Base-by-base conservation (phyloP, 345 rosid genomes). In the Streptanthus diversifolius region DNA sequence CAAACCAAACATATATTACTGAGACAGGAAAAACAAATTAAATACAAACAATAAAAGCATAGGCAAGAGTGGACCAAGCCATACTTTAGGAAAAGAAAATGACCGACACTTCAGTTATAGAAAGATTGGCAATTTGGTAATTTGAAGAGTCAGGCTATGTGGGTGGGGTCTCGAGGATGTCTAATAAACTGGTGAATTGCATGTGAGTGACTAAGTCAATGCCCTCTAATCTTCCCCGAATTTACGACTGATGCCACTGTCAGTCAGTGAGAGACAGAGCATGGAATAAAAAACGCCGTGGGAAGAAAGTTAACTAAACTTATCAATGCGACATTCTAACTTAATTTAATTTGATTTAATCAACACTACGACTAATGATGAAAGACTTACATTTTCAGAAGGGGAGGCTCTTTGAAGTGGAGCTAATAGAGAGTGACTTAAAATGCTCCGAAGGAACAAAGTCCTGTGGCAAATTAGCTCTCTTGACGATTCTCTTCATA, bases 381-480 rank as follows among this genome's bases (percentile, higher is more conserved):
- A 70, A 70, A 54, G 61, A 71, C 76, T 77, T 71, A 71, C 80
- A 29, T 43, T 74, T 44, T 86, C 85, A 95, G 79, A 95, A 95
- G 15, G 99, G 97, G 22, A 95, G 81, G 66, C 99, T 95, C 81
- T 95, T 95, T 44, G 99, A 95, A 74, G 99, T 95, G 58, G 93
- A 84, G 79, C 90, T 91, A 44, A 84, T 9, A 13, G 95, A 86
- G 74, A 95, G 89, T 33, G 93, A 84, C 83, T 91, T 91, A 56
- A 91, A 87, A 80, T 91, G 96, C 62, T 95, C 99, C 0, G 97
- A 91, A 49, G 97, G 96, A 53, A 85, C 96, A 67, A 91, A 95
- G 73, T 89, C 97, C 80, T 91, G 99, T 3, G 97, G 99, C 82
- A 95, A 79, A 79, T 95, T 95, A 48, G 99, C 97, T 78, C 99